Conservation (phyloP, 495 filamentous ascomycete genomes). For the Rhypophila decipiens region DNA sequence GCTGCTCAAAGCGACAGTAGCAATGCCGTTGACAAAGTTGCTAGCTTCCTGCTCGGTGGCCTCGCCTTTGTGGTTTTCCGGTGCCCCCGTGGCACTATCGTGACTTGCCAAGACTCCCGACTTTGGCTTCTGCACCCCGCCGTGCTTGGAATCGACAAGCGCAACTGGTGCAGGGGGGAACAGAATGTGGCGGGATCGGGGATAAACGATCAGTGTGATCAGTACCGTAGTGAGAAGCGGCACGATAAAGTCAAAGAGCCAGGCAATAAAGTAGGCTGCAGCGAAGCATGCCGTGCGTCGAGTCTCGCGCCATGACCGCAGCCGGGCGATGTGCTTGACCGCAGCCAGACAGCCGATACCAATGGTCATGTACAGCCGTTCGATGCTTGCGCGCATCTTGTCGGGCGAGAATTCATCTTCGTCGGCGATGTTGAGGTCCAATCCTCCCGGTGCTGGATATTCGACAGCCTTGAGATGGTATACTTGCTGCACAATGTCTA, state of each 20-base stretch:
- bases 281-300: slow-evolving; percentile 63
- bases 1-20: slow-evolving; percentile 65
- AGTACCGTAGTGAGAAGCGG: slow-evolving; percentile 51
- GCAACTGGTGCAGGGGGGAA: slow-evolving; percentile 72
- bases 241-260: slow-evolving; percentile 68
- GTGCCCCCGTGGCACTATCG: slow-evolving; percentile 73
- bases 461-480: slow-evolving; percentile 73
- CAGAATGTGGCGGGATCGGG: slow-evolving; percentile 53
- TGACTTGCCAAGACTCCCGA: slow-evolving; percentile 67
- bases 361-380: slow-evolving; percentile 79
- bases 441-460: slow-evolving; percentile 39
- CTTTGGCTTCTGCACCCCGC: slow-evolving; percentile 61
- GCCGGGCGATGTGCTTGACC: slow-evolving; percentile 65
- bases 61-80: slow-evolving; percentile 80
- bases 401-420: slow-evolving; percentile 84
- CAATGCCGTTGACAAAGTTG: slow-evolving; percentile 73
- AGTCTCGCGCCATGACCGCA: slow-evolving; percentile 76
- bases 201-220: slow-evolving; percentile 61
- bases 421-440: slow-evolving; percentile 78
- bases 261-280: slow-evolving; percentile 63
- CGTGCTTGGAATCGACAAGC: slow-evolving; percentile 55
- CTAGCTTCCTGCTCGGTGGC: slow-evolving; percentile 80
- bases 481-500: slow-evolving; percentile 56
- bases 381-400: slow-evolving; percentile 73
- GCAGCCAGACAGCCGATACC: slow-evolving; percentile 60